A percentile compares a stretch with the other conserved stretches of the same genome.
Conservation (phyloP, 2,329 filamentous ascomycete genomes). For the Xylaria sp. region DNA sequence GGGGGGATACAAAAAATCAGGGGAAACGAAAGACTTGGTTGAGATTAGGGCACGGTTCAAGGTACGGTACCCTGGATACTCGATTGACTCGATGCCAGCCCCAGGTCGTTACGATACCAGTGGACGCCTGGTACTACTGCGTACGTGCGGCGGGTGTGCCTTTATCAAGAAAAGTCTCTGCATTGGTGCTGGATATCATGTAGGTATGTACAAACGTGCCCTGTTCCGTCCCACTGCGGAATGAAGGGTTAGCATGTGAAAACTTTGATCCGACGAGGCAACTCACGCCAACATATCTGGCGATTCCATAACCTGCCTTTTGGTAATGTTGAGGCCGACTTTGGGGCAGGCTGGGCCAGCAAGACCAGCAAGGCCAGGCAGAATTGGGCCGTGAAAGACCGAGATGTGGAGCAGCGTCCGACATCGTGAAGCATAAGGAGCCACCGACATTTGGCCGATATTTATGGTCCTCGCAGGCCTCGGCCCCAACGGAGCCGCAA, state of each 20-base stretch:
- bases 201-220: constrained; percentile 9
- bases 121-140: too few relatives aligned
- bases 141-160: constrained; percentile 10
- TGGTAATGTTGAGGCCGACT: not conserved
- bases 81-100: constrained; percentile 2
- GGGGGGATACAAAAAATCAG: too few relatives aligned
- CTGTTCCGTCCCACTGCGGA: constrained; percentile 15
- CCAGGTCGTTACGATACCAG: constrained; percentile 1
- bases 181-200: constrained; percentile 15
- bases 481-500: constrained; percentile 21
- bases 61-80: too few relatives aligned
- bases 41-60: constrained; percentile 2
- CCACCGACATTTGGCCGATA: constrained; percentile 33
- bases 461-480: constrained; percentile 20
- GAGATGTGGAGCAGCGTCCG: constrained; percentile 31
- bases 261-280: constrained; percentile 8
- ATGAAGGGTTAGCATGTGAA: constrained; percentile 16
- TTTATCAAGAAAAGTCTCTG: constrained; percentile 19
- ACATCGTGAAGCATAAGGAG: constrained; percentile 22
- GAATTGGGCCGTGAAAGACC: constrained; percentile 31
- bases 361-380: too few relatives aligned
- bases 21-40: too few relatives aligned
- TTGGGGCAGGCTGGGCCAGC: constrained; percentile 12
- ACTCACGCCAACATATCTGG: not conserved
- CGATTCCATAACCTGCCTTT: not conserved